Conservation (phyloP, 2,329 filamentous ascomycete genomes). For the Talaromyces piceae region DNA sequence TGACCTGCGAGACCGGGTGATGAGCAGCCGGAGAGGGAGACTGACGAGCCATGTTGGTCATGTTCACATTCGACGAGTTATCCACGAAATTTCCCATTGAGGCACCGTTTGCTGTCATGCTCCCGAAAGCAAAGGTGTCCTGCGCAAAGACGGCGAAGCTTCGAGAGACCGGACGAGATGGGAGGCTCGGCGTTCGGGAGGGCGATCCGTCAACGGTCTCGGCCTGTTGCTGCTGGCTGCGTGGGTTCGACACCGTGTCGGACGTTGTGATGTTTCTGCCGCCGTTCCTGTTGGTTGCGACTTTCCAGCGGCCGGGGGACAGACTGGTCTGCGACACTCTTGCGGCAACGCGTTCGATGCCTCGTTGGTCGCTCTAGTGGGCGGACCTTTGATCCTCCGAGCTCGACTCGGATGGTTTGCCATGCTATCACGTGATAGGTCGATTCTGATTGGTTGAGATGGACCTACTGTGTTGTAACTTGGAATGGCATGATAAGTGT, state of each 20-base stretch:
- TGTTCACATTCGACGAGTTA: slow-evolving; percentile 22
- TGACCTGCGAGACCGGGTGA: slow-evolving; percentile 25
- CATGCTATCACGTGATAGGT: not conserved
- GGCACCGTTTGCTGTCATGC: slow-evolving; percentile 30
- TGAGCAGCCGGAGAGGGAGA: slow-evolving; percentile 27
- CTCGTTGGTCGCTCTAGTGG: not conserved
- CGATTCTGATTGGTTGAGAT: not conserved
- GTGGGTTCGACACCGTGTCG: not conserved
- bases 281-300: not conserved
- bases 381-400: not conserved
- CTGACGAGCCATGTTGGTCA: slow-evolving; percentile 27
- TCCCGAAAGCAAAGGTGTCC: slow-evolving; percentile 25
- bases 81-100: slow-evolving; percentile 27
- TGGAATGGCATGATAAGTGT: no score
- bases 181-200: slow-evolving; percentile 1
- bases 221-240: not conserved
- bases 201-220: not conserved
- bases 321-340: not conserved
- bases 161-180: not conserved
- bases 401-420: not conserved
- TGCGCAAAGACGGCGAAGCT: slow-evolving; percentile 18
- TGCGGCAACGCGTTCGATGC: not conserved
- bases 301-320: not conserved
- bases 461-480: no score
- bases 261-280: not conserved